Evolutionary conservation across 768 basidiomycete genomes (phyloP).

Genomic region (Dacryopinax spathularia): DNA sequence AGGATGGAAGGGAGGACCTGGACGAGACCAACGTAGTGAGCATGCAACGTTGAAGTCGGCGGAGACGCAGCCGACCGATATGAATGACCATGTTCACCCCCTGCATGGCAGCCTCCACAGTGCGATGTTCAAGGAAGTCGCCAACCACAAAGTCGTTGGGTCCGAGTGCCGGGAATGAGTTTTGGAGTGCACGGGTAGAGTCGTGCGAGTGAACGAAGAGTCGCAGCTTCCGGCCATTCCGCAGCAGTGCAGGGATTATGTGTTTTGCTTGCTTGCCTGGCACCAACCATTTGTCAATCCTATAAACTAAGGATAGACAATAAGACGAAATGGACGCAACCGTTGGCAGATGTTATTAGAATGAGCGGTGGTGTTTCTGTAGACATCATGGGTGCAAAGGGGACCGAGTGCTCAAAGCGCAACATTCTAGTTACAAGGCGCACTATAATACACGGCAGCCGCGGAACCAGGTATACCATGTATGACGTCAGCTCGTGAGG

Average conservation of each 20-base stretch:
- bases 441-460: too few relatives aligned
- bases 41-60: not conserved
- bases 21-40: too few relatives aligned
- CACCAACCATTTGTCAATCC: not conserved
- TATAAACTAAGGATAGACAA: not conserved
- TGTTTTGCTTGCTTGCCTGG: not conserved
- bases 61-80: constrained; percentile 9
- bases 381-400: not conserved
- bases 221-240: constrained; percentile 13
- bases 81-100: constrained; percentile 21
- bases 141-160: constrained; percentile 16
- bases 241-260: not conserved
- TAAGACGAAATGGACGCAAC: not conserved
- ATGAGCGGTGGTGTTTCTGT: not conserved
- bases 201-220: constrained; percentile 18
- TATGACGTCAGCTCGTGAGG: too few relatives aligned
- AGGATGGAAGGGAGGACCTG: constrained; percentile 17
- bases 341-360: not conserved
- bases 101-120: constrained; percentile 15
- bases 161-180: constrained; percentile 12
- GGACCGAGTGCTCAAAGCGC: not conserved
- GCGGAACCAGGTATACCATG: too few relatives aligned
- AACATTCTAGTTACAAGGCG: too few relatives aligned
- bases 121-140: constrained; percentile 17
- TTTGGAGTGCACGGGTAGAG: constrained; percentile 11